These are phyloP conservation scores for Tritrichomonas foetus DNA, from an alignment of 208 protist genomes.

Conservation along the genomic window DNA sequence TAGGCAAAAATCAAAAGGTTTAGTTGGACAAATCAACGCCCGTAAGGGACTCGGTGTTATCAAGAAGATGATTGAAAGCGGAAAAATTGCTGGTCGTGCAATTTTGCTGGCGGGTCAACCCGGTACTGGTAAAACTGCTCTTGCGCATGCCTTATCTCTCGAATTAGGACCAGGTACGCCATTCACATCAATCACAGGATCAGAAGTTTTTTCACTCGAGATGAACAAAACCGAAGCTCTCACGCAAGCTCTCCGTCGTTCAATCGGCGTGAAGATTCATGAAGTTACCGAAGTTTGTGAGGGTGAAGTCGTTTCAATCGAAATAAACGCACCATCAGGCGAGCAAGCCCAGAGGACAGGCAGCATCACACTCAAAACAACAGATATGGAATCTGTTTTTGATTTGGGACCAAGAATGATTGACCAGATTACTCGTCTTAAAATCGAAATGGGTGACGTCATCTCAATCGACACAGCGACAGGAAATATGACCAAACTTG, in stretches of 20 bases:
- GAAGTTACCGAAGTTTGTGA: constrained; percentile 99
- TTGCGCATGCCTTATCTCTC: constrained; percentile 88
- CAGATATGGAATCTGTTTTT: constrained; percentile 99
- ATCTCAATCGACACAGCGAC: constrained; percentile 99
- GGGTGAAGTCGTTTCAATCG: constrained; percentile 98
- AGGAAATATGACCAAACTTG: constrained; percentile 92
- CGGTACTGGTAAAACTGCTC: constrained; percentile 94
- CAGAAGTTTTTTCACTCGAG: constrained; percentile 99
- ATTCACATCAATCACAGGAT: constrained; percentile 97
- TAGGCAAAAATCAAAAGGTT: constrained; percentile 72
- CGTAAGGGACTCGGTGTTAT: constrained; percentile 72
- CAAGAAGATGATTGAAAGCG: constrained; percentile 91
- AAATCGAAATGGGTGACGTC: constrained; percentile 82
- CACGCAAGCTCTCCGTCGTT: constrained; percentile 94
- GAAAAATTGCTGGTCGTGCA: constrained; percentile 97
- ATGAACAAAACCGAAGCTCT: constrained; percentile 99
- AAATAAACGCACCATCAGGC: constrained; percentile 86
- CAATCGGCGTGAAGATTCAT: constrained; percentile 97
- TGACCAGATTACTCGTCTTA: constrained; percentile 96
- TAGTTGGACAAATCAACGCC: constrained; percentile 93
- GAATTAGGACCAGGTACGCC: constrained; percentile 89
- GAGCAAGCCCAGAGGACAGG: constrained; percentile 65
- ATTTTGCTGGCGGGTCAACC: constrained; percentile 96
- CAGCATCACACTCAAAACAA: constrained; percentile 99
- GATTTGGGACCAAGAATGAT: constrained; percentile 99